A percentile compares a stretch with the other conserved stretches of the same genome.
phyloP scores from a whole-genome alignment of 768 basidiomycete species.

The Xerocomellus amylosporus region DNA sequence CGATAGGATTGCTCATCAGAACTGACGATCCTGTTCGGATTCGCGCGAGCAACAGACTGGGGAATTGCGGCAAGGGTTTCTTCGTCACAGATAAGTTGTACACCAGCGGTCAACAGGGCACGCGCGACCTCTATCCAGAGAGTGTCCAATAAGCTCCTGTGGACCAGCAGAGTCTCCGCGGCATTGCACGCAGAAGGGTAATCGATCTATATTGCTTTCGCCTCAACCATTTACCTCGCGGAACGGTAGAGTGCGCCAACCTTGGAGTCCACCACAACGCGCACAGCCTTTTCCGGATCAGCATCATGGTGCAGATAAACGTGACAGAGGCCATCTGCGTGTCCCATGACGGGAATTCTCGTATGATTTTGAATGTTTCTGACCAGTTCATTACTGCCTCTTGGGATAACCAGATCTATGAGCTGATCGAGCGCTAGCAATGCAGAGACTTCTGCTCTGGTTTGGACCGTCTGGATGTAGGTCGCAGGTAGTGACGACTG shows the following conservation, averaged over 20 bases:
- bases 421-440: conserved; percentile 84
- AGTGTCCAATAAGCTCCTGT: conserved; percentile 64
- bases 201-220: conserved; percentile 54
- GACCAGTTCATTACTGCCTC: conserved; percentile 91
- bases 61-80: conserved; percentile 57
- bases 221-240: background rate
- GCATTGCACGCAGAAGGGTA: conserved; percentile 98
- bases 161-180: conserved; percentile 84
- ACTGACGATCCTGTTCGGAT: conserved; percentile 47
- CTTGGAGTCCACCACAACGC: conserved; percentile 89
- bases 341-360: conserved; percentile 97
- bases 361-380: conserved; percentile 85
- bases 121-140: conserved; percentile 81
- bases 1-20: conserved; percentile 66
- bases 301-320: conserved; percentile 87
- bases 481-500: conserved; percentile 70
- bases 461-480: conserved; percentile 91
- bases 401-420: conserved; percentile 95
- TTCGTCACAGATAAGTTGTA: conserved; percentile 79
- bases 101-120: conserved; percentile 63
- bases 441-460: conserved; percentile 85
- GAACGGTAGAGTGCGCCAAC: conserved; percentile 38
- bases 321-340: conserved; percentile 93
- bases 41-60: conserved; percentile 33
- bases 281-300: conserved; percentile 70